These are phyloP conservation scores for Plasmodium vinckei DNA, from an alignment of 169 alveolate genomes.

Conservation along the genomic window DNA sequence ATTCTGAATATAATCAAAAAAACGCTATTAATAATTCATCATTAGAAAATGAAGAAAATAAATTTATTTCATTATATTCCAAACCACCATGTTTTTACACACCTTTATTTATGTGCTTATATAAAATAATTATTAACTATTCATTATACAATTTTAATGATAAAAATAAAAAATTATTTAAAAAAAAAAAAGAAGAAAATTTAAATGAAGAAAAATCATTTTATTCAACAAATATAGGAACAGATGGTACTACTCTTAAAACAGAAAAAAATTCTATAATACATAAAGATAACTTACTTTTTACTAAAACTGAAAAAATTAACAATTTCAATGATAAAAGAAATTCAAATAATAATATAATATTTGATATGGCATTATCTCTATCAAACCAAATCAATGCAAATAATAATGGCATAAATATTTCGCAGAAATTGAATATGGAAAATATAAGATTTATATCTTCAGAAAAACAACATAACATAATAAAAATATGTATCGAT, in stretches of 20 bases:
- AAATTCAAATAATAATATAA: not conserved
- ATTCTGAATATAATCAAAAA: conserved; percentile 33
- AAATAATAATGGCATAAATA: not conserved
- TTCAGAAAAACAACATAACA: conserved; percentile 65
- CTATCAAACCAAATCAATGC: no score
- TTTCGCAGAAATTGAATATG: not conserved
- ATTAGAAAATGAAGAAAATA: conserved; percentile 63
- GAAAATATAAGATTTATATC: conserved; percentile 57
- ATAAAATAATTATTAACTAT: conserved; percentile 65
- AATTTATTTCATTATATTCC: conserved; percentile 53
- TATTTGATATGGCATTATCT: no score
- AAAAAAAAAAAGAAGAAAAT: conserved; percentile 51
- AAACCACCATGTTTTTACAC: conserved; percentile 76
- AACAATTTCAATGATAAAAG: conserved; percentile 13
- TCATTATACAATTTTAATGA: conserved; percentile 73
- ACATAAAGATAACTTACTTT: not conserved
- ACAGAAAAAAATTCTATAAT: conserved; percentile 10
- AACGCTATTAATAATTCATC: conserved; percentile 21
- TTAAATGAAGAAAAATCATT: conserved; percentile 32
- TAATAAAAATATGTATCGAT: conserved; percentile 71
- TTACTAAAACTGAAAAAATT: conserved; percentile 23
- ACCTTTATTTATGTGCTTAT: conserved; percentile 73
- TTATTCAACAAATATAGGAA: not conserved
- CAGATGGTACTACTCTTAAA: not conserved
- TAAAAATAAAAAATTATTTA: conserved; percentile 45